Percentiles rank a stretch among this genome's conserved stretches.
phyloP scores from a whole-genome alignment of 192 early-diverging fungal species.

The Backusella liffmaniae region DNA sequence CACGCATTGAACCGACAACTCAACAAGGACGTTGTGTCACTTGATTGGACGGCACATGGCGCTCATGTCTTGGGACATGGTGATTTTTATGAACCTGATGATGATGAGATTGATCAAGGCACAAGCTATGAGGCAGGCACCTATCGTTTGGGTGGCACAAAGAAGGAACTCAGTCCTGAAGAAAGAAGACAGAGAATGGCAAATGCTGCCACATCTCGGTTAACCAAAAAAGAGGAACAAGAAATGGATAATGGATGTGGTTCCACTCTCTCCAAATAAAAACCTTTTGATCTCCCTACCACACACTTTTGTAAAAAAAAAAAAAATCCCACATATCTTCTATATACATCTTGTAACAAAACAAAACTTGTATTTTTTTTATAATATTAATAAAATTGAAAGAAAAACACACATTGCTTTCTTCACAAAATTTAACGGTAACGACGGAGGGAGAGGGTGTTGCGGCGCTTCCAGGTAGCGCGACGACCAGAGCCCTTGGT shows the following conservation, averaged over 20 bases:
- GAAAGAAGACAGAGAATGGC: slow-evolving; percentile 50
- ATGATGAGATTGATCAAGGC: slow-evolving; percentile 31
- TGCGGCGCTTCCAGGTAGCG: slow-evolving; percentile 92
- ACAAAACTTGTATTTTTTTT: not conserved
- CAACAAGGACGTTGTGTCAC: slow-evolving; percentile 57
- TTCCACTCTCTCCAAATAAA: slow-evolving; percentile 6
- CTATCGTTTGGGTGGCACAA: slow-evolving; percentile 51
- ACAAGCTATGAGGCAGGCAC: slow-evolving; percentile 53
- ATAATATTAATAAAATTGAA: not conserved
- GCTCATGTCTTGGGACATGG: slow-evolving; percentile 32
- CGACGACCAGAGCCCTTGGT: slow-evolving; percentile 91
- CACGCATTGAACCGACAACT: slow-evolving; percentile 70
- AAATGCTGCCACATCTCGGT: slow-evolving; percentile 53
- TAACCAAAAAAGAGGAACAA: slow-evolving; percentile 62
- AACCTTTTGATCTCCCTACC: not conserved
- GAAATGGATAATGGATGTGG: slow-evolving; percentile 61
- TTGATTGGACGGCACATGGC: slow-evolving; percentile 51
- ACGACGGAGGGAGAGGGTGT: slow-evolving; percentile 93
- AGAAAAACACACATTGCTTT: not conserved
- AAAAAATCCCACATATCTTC: not conserved
- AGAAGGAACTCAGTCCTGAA: not conserved
- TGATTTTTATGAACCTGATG: slow-evolving; percentile 42
- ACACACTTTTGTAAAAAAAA: not conserved
- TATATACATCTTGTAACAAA: not conserved
- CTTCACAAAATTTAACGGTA: slow-evolving; percentile 74